Evolutionary conservation across 192 early-diverging fungal genomes (phyloP), one percentile per base, ranked within the genome.

Genomic region (Podila horticola): DNA sequence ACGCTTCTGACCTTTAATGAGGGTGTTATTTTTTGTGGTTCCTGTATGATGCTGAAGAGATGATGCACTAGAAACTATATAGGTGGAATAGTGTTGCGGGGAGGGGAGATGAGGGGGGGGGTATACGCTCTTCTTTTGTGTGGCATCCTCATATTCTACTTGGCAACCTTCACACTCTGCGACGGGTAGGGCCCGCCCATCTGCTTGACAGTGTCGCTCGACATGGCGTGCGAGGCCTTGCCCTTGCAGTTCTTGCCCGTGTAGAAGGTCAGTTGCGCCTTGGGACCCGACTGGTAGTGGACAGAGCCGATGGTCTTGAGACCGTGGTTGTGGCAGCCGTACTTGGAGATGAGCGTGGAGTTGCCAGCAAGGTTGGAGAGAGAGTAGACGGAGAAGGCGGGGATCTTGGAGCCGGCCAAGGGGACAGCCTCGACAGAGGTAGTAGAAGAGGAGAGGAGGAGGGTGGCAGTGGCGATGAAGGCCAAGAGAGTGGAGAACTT

Each of bases 141-240:
- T 9, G 24, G 26, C 15, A 61, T 12, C 0, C 3, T 61, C 3
- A 13, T 41, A 6, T 45, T 61, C 3, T 50, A 65, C 48, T 69
- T 65, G 58, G 33, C 49, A 45, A 76, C 68, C 30, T 33, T 45
- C 45, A 76, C 74, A 52, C 74, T 76, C 62, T 65, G 50, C 10
- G 67, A 62, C 41, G 60, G 61, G 74, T 70, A 76, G 3, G 74
- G 74, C 2, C 74, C 74, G 19, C 74, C 74, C 74, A 76, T 76
- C 38, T 24, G 13, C 30, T 65, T 65, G 33, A 71, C 55, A 31
- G 74, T 76, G 17, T 41, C 57, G 20, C 38, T 76, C 5, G 69
- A 20, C 74, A 76, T 76, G 41, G 36, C 38, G 26, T 76, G 74
- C 5, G 55, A 61, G 7, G 66, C 50, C 33, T 49, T 76, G 74